Conservation (phyloP, 1,284 basidiomycete genomes). For the Hortiboletus rubellus region DNA sequence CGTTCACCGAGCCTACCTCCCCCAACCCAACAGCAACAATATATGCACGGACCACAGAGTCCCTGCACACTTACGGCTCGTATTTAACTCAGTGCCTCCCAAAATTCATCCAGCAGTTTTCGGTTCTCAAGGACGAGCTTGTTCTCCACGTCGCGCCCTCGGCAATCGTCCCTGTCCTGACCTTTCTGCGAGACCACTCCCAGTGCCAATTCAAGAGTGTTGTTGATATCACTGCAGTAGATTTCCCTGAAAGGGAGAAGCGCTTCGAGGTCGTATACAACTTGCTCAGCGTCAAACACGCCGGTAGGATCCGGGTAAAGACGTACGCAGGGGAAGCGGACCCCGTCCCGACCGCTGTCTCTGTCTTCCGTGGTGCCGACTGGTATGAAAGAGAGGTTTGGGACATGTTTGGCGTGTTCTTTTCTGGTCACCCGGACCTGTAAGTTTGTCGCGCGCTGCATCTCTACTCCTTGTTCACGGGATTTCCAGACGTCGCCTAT, state of each 20-base stretch:
- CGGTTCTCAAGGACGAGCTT: conserved; percentile 97
- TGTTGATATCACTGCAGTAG: conserved; percentile 95
- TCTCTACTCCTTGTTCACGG: conserved; percentile 13
- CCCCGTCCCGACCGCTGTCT: conserved; percentile 83
- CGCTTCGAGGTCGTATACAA: conserved; percentile 99
- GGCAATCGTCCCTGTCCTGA: conserved; percentile 82
- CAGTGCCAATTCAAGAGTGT: conserved; percentile 94
- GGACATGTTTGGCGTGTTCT: conserved; percentile 99
- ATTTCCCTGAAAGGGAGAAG: conserved; percentile 92
- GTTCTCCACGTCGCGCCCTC: conserved; percentile 87
- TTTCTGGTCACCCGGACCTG: conserved; percentile 95
- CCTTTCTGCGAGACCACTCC: conserved; percentile 95
- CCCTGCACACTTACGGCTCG: conserved; percentile 86
- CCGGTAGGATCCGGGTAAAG: conserved; percentile 91
- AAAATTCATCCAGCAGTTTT: conserved; percentile 96
- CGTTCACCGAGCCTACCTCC: conserved; percentile 85
- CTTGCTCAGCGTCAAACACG: conserved; percentile 78
- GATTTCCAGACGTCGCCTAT: conserved; percentile 77
- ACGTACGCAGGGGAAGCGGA: conserved; percentile 98
- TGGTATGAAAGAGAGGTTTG: conserved; percentile 99
- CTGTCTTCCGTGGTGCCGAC: conserved; percentile 89
- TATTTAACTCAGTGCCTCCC: conserved; percentile 90
- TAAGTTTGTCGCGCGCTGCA: conserved; percentile 41
- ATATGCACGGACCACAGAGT: conserved; percentile 69
- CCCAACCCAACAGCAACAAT: conserved; percentile 77